Evolutionary conservation across 108 stramenopile species (phyloP).

Genomic region (Nitzschia sp.): DNA sequence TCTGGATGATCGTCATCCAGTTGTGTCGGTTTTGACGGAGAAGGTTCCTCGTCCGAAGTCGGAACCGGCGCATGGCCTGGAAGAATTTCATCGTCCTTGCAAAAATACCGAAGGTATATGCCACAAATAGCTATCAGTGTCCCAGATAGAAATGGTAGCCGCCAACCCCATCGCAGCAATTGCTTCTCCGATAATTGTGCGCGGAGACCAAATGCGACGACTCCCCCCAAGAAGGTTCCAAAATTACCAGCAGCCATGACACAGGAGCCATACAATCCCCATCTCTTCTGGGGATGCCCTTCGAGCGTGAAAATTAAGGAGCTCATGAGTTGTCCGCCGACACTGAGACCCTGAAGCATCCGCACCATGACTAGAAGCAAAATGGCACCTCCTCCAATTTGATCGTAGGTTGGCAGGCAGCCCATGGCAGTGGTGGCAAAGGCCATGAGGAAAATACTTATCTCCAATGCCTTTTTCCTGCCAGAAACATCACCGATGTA

Average conservation of each 20-base stretch:
- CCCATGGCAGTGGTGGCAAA: slow-evolving; percentile 75
- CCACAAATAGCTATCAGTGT: slow-evolving; percentile 58
- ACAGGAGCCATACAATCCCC: slow-evolving; percentile 55
- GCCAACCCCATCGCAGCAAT: slow-evolving; percentile 63
- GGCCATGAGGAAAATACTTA: slow-evolving; percentile 74
- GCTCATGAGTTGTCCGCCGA: slow-evolving; percentile 79
- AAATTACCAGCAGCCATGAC: slow-evolving; percentile 68
- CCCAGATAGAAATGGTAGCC: slow-evolving; percentile 69
- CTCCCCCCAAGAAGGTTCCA: slow-evolving; percentile 62
- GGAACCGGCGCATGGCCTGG: slow-evolving; percentile 18
- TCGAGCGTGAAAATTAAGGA: slow-evolving; percentile 75
- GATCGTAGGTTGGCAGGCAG: slow-evolving; percentile 78
- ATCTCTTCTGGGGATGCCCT: slow-evolving; percentile 29
- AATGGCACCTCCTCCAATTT: slow-evolving; percentile 54
- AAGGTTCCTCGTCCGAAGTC: neutral
- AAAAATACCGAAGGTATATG: slow-evolving; percentile 55
- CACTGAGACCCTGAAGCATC: slow-evolving; percentile 75
- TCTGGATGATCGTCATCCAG: slow-evolving; percentile 3
- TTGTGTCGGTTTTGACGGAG: neutral
- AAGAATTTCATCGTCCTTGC: slow-evolving; percentile 45
- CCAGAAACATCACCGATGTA: slow-evolving; percentile 77
- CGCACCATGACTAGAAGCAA: slow-evolving; percentile 55
- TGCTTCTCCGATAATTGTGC: slow-evolving; percentile 38
- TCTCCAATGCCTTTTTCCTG: slow-evolving; percentile 60
- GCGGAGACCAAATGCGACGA: slow-evolving; percentile 47